Base-by-base conservation (phyloP, 2,329 filamentous ascomycete species). In the Pseudocercospora vitis region DNA sequence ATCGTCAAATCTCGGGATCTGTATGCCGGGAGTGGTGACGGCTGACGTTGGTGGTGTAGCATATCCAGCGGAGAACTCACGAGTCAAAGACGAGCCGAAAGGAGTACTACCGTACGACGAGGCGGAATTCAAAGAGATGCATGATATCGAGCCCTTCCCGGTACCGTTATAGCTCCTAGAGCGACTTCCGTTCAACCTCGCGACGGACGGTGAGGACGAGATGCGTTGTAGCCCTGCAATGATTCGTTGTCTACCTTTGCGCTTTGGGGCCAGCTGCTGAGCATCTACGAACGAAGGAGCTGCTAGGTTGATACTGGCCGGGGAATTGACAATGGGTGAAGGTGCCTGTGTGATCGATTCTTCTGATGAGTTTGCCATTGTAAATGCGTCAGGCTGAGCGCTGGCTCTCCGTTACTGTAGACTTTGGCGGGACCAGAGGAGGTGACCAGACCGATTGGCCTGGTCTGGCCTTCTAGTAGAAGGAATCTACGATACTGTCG, bases 151-250 rank as follows among this genome's bases (percentile, higher is more conserved):
- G 3, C 78, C 83, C 74, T 78, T 90, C 14, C 76, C 76, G 57
- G 77, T 74, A 50, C 73, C 85, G 7, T 86, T 83, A 64, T 86
- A 87, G 65, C 50, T 85, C 53, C 82, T 80, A 5, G 89, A 86
- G 52, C 84, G 80, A 21, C 83, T 76, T 55, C 87, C 82, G 52
- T 83, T 80, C 50, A 84, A 71, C 53, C 81, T 81, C 33, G 81
- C 77, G 47, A 95, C 74, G 12, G 87, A 88, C 1, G 88, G 85
- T 5, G 86, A 89, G 0, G 90, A 95, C 8, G 88, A 86, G 66
- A 95, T 92, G 53, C 89, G 85, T 58, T 92, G 86, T 45, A 95
- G 79, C 26, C 85, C 83, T 58, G 85, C 84, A 14, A 95, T 76
- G 28, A 95, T 72, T 55, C 85, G 83, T 63, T 85, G 83, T 42